Conservation (phyloP, 2,329 filamentous ascomycete genomes). For the Camillea tinctor region DNA sequence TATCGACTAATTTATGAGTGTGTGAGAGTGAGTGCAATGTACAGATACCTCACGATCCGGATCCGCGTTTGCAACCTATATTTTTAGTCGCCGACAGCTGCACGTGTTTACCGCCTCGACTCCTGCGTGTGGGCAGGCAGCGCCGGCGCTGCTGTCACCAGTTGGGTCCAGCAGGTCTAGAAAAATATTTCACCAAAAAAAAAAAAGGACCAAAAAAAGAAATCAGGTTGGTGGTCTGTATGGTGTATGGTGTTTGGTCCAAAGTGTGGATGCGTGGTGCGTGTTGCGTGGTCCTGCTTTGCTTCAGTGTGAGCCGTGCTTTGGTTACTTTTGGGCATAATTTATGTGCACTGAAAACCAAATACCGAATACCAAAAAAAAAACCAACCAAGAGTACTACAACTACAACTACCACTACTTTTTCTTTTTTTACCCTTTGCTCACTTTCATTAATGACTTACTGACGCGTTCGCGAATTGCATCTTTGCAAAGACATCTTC, state of each 20-base stretch:
- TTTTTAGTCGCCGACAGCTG: background rate
- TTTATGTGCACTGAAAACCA: background rate
- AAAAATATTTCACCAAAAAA: too few relatives aligned
- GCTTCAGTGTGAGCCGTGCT: background rate
- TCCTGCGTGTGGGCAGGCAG: background rate
- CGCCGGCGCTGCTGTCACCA: background rate
- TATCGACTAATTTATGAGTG: background rate
- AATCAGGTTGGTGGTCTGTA: too few relatives aligned
- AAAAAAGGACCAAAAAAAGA: too few relatives aligned
- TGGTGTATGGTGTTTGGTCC: too few relatives aligned
- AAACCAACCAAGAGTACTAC: background rate
- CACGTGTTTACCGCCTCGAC: background rate
- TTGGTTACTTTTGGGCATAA: background rate
- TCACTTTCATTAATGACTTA: background rate
- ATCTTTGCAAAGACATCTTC: background rate
- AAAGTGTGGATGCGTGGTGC: too few relatives aligned
- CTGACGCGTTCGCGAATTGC: background rate
- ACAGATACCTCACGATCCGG: background rate
- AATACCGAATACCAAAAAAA: too few relatives aligned
- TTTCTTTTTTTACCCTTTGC: too few relatives aligned
- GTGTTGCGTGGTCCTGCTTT: too few relatives aligned
- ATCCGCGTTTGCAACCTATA: background rate
- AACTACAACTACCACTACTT: too few relatives aligned
- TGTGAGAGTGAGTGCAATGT: background rate
- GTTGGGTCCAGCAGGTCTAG: background rate